Percentiles rank a stretch among this genome's conserved stretches.
Evolutionary conservation across 768 basidiomycete species (phyloP).

Genomic region (Kwoniella sp.): DNA sequence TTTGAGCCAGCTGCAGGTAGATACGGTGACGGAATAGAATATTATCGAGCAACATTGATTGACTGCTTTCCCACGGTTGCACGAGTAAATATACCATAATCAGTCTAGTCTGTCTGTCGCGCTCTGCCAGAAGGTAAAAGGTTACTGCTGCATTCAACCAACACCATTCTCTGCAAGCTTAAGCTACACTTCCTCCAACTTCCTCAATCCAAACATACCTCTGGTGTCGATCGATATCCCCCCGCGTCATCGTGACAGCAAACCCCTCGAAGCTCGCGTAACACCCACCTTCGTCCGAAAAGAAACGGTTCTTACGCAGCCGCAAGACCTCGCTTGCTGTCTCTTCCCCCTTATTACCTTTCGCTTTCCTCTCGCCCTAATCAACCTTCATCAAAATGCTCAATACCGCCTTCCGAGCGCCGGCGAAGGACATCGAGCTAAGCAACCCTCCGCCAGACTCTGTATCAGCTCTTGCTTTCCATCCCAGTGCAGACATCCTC

Average conservation of each 20-base stretch:
- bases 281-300: too few species aligned
- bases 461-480: constrained; percentile 81
- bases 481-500: constrained; percentile 79
- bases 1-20: constrained; percentile 1
- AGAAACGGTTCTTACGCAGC: too few species aligned
- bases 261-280: too few species aligned
- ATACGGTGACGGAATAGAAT: neutral
- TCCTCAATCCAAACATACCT: too few species aligned
- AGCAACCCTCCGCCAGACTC: constrained; percentile 63
- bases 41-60: neutral
- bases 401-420: constrained; percentile 27
- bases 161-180: too few species aligned
- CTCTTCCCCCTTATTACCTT: neutral
- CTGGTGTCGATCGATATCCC: too few species aligned
- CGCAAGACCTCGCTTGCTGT: too few species aligned
- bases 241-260: too few species aligned
- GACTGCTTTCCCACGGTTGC: constrained; percentile 21
- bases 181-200: neutral
- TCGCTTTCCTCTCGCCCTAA: neutral
- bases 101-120: neutral
- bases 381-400: constrained; percentile 24
- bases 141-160: too few species aligned
- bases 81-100: too few species aligned
- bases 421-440: constrained; percentile 44
- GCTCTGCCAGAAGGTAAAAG: too few species aligned